Percentiles rank a stretch among this genome's conserved stretches.
Conservation (phyloP, 2,329 filamentous ascomycete genomes). For the Xylaria sp. region DNA sequence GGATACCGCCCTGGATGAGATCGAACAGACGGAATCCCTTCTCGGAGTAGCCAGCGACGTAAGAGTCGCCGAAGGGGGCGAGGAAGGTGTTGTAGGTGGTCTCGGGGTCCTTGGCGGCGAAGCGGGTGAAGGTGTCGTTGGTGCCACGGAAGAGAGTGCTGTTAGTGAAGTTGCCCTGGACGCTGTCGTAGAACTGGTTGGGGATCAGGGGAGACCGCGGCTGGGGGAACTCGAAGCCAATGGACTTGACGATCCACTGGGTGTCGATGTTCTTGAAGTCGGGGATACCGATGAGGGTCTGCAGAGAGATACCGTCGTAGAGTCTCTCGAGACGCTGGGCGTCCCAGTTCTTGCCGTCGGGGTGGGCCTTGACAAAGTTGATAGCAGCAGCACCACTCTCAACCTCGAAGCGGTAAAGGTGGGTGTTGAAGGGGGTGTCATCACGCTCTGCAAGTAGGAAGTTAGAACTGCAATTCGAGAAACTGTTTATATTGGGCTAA, state of each 20-base stretch:
- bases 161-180: conserved; percentile 40
- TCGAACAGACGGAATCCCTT: conserved; percentile 35
- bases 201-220: conserved; percentile 37
- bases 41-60: conserved; percentile 36
- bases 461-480: not conserved
- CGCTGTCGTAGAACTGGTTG: conserved; percentile 35
- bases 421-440: conserved; percentile 35
- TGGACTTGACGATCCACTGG: conserved; percentile 39
- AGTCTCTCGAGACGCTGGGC: conserved; percentile 35
- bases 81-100: conserved; percentile 41
- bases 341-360: conserved; percentile 29
- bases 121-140: conserved; percentile 41
- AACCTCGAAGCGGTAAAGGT: conserved; percentile 38
- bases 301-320: conserved; percentile 39
- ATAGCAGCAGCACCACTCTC: conserved; percentile 36
- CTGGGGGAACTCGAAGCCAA: conserved; percentile 40
- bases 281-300: conserved; percentile 34
- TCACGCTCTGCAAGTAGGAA: conserved; percentile 25
- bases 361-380: conserved; percentile 38
- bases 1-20: conserved; percentile 39
- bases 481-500: no score
- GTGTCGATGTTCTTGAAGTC: conserved; percentile 42
- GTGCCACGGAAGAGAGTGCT: conserved; percentile 39
- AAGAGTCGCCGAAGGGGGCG: conserved; percentile 33
- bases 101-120: conserved; percentile 35